phyloP scores from a whole-genome alignment of 169 alveolate genomes.

The Cryptosporidium baileyi region DNA sequence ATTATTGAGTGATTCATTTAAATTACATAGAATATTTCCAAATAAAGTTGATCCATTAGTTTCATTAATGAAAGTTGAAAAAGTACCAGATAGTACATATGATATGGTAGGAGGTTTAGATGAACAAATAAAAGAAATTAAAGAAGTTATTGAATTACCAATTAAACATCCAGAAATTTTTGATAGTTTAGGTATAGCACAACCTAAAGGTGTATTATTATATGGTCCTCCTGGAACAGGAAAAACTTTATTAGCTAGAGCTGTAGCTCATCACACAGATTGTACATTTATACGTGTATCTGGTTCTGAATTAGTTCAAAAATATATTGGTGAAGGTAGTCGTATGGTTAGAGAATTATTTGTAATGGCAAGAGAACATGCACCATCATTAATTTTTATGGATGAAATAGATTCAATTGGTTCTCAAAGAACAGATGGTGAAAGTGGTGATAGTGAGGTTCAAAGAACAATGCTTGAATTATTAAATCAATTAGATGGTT shows the following conservation, averaged over 20 bases:
- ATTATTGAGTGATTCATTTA: constrained; percentile 84
- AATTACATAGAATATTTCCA: constrained; percentile 93
- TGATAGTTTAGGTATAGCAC: constrained; percentile 96
- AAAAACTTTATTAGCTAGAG: constrained; percentile 98
- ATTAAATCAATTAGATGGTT: constrained; percentile 86
- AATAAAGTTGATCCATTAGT: constrained; percentile 99
- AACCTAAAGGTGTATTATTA: constrained; percentile 92
- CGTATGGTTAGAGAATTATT: constrained; percentile 98
- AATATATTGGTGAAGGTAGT: constrained; percentile 99
- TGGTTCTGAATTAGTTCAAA: constrained; percentile 98
- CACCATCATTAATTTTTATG: constrained; percentile 97
- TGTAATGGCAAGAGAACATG: constrained; percentile 96
- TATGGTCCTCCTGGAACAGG: constrained; percentile 91
- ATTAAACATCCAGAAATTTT: constrained; percentile 99
- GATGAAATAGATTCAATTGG: constrained; percentile 98
- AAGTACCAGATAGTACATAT: constrained; percentile 99
- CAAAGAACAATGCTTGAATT: constrained; percentile 79
- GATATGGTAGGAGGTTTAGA: constrained; percentile 99
- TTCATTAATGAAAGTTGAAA: constrained; percentile 98
- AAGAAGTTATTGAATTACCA: constrained; percentile 99
- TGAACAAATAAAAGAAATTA: constrained; percentile 96
- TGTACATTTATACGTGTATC: constrained; percentile 98
- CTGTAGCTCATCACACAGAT: constrained; percentile 99
- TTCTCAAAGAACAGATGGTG: constrained; percentile 91
- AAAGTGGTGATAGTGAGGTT: constrained; percentile 94